Base-by-base conservation (phyloP, 2,329 filamentous ascomycete genomes). In the Incumbomyces delicatus region DNA sequence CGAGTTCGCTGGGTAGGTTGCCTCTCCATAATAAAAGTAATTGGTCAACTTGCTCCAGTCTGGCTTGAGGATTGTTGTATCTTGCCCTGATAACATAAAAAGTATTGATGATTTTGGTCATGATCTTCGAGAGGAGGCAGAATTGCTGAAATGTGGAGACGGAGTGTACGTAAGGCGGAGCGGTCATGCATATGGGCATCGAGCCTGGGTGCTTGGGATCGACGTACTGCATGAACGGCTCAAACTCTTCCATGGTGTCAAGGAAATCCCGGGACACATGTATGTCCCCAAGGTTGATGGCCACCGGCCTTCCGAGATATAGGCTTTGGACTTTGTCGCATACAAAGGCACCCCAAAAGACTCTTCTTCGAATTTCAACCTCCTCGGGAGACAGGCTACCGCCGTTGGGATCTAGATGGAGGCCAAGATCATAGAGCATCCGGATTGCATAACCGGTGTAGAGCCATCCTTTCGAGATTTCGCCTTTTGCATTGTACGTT, bases 391-490 rank as follows among this genome's bases (percentile, higher is more conserved):
- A 65, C 38, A 70, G 14, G 73, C 63, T 41, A 11, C 29, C 16
- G 3, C 10, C 27, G 16, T 36, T 41, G 2, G 44, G 37, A 16
- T 37, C 14, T 13, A 32, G 20, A 51, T 76, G 73, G 51, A 78
- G 70, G 0, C 74, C 70, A 4, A 79, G 57, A 53, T 80, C 76
- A 42, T 72, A 68, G 20, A 78, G 62, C 61, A 79, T 72, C 8
- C 74, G 67, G 48, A 78, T 75, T 0, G 76, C 75, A 51, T 75
- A 67, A 1, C 76, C 76, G 43, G 73, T 69, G 49, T 79, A 80
- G 3, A 78, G 53, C 77, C 77, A 81, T 1, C 75, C 71, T 5
- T 68, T 66, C 48, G 72, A 75, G 27, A 68, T 61, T 52, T 76
- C 69, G n/a, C 70, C 66, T 2, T 70, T 59, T 0, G 74, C 66